A percentile compares a stretch with the other conserved stretches of the same genome.
These are phyloP conservation scores for Hypomyces rosellus DNA, from an alignment of 2,329 filamentous ascomycete genomes.

Conservation along the genomic window DNA sequence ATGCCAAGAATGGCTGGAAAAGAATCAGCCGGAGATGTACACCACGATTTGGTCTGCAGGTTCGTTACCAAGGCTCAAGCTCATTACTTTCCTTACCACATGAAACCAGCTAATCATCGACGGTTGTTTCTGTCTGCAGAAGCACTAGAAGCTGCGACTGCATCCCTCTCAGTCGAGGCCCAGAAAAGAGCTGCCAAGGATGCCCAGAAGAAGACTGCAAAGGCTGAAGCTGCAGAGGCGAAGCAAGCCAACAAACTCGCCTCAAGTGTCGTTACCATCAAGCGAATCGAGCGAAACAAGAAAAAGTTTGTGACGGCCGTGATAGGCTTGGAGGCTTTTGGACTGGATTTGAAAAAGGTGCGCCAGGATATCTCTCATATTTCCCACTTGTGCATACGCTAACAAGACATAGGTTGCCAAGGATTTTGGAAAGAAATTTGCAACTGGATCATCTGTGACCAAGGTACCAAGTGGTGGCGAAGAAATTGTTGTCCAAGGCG, in stretches of 20 bases:
- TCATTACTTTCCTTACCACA: neutral
- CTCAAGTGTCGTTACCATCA: slow-evolving; percentile 78
- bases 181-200: slow-evolving; percentile 95
- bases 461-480: slow-evolving; percentile 81
- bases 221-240: slow-evolving; percentile 80
- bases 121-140: slow-evolving; percentile 39
- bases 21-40: slow-evolving; percentile 68
- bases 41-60: slow-evolving; percentile 78
- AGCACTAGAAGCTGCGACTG: slow-evolving; percentile 76
- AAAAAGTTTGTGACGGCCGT: slow-evolving; percentile 93
- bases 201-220: slow-evolving; percentile 92
- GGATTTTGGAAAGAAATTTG: slow-evolving; percentile 98
- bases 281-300: slow-evolving; percentile 97
- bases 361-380: neutral
- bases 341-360: slow-evolving; percentile 85
- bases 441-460: slow-evolving; percentile 86
- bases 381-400: neutral
- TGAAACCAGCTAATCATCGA: neutral
- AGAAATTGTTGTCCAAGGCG: slow-evolving; percentile 96
- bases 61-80: slow-evolving; percentile 32
- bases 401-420: slow-evolving; percentile 59
- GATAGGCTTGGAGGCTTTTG: slow-evolving; percentile 83
- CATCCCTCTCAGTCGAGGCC: slow-evolving; percentile 79
- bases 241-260: slow-evolving; percentile 79
- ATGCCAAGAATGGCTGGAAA: slow-evolving; percentile 91